Evolutionary conservation across 768 basidiomycete species (phyloP), one percentile per base, ranked within the genome.

Genomic region (Dendrothele bispora): DNA sequence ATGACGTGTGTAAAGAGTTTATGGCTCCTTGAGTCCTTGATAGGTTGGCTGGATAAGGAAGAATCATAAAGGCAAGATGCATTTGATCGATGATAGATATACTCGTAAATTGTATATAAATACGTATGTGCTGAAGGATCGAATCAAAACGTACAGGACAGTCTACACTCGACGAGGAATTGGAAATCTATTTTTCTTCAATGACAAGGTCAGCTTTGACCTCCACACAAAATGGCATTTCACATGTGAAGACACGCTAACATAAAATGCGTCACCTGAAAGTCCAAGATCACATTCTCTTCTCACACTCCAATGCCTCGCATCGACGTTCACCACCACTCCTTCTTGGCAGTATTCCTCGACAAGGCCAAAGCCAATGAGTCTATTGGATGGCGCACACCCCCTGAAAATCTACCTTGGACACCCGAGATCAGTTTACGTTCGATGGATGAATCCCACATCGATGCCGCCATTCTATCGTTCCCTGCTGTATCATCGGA

Each of bases 281-380:
- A n/a, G n/a, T n/a, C n/a, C n/a, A n/a, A n/a, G n/a, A n/a, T n/a
- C n/a, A n/a, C n/a, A n/a, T n/a, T n/a, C n/a, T n/a, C n/a, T n/a
- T n/a, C 22, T 38, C 42, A 41, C 21, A 39, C 26, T 30, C 15
- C 18, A 10, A 37, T 21, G 56, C 38, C 61, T 50, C 61, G 71
- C 51, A 71, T 91, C 55, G 88, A 91, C 61, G 65, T 88, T n/a
- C 88, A 91, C 58, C 88, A 89, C 64, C 88, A 90, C 58, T 80
- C 80, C 59, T 88, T 89, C 56, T 75, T 84, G 3, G 60, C 73
- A 14, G 68, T 73, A 39, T 62, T 82, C 38, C 51, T 73, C 51
- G 84, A 86, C 55, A 63, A 57, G 22, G 65, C 65, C 20, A 0
- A 28, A 21, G 63, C 63, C 30, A 80, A 79, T 49, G 49, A 60